Percentiles rank a stretch among this genome's conserved stretches.
phyloP scores from a whole-genome alignment of 2,329 filamentous ascomycete species.

The Pyrenophora seminiperda region DNA sequence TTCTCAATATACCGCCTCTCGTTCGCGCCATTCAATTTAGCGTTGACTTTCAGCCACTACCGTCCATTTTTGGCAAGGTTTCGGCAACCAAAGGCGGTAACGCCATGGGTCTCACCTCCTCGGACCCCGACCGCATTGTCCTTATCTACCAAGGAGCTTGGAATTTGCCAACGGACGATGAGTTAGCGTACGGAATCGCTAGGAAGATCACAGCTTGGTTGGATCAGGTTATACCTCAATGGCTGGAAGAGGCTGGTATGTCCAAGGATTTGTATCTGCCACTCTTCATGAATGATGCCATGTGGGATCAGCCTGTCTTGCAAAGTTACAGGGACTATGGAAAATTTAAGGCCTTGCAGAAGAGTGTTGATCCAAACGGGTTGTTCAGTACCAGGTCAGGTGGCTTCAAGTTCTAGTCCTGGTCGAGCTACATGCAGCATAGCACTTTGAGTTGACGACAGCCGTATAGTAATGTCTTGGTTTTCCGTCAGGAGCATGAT shows the following conservation, averaged over 20 bases:
- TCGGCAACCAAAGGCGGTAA: constrained; percentile 30
- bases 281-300: constrained; percentile 34
- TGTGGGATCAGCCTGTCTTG: constrained; percentile 27
- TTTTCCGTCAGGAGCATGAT: neutral
- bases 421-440: too few relatives aligned
- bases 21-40: constrained; percentile 24
- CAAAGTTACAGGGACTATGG: constrained; percentile 26
- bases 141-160: constrained; percentile 31
- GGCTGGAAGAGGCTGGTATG: constrained; percentile 32
- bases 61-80: constrained; percentile 22
- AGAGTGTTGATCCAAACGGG: constrained; percentile 26
- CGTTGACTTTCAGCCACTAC: constrained; percentile 34
- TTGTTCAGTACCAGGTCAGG: constrained; percentile 28
- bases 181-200: constrained; percentile 15
- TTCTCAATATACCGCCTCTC: constrained; percentile 23
- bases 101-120: constrained; percentile 30
- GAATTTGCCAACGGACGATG: constrained; percentile 22
- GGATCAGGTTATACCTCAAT: constrained; percentile 25
- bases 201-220: constrained; percentile 31
- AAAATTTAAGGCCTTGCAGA: constrained; percentile 30
- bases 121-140: constrained; percentile 28
- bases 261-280: constrained; percentile 21
- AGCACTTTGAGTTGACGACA: too few relatives aligned
- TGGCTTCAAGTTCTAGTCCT: constrained; percentile 27
- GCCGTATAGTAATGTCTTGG: too few relatives aligned